Percentiles rank a stretch among this genome's conserved stretches.
These are phyloP conservation scores for Fusarium illudens DNA, from an alignment of 2,329 filamentous ascomycete species.

Conservation along the genomic window DNA sequence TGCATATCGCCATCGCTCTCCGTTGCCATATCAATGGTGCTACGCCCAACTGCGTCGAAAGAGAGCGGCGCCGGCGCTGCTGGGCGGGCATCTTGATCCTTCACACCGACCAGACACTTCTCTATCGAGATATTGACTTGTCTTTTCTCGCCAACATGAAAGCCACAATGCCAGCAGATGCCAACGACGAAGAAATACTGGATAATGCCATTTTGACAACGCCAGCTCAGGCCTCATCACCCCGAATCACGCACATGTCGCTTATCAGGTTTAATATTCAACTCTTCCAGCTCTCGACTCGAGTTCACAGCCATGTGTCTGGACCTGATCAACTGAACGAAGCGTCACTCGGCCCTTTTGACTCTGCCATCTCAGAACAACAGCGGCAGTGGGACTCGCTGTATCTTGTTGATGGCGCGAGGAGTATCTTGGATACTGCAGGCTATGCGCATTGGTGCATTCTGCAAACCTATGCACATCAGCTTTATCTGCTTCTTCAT, in stretches of 20 bases:
- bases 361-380: conserved; percentile 3
- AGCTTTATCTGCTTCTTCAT: conserved; percentile 31
- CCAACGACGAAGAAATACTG: conserved; percentile 15
- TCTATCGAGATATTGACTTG: conserved; percentile 26
- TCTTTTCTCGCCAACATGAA: conserved; percentile 16
- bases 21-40: conserved; percentile 14
- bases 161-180: conserved; percentile 6
- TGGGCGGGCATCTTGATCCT: conserved; percentile 31
- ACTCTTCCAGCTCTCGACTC: conserved; percentile 18
- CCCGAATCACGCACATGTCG: conserved; percentile 12
- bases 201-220: neutral
- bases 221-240: neutral
- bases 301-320: conserved; percentile 18
- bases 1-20: conserved; percentile 19
- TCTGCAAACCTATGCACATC: conserved; percentile 28
- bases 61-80: conserved; percentile 26
- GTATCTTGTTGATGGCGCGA: conserved; percentile 18
- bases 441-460: conserved; percentile 31
- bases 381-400: conserved; percentile 20
- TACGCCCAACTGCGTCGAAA: conserved; percentile 7
- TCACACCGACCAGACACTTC: conserved; percentile 23
- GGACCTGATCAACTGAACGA: neutral
- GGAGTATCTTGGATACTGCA: conserved; percentile 19
- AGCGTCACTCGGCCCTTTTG: neutral
- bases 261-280: conserved; percentile 23